Percentiles rank a stretch among this genome's conserved stretches.
Evolutionary conservation across 1,284 basidiomycete species (phyloP).

Genomic region (Marasmius fiardii): DNA sequence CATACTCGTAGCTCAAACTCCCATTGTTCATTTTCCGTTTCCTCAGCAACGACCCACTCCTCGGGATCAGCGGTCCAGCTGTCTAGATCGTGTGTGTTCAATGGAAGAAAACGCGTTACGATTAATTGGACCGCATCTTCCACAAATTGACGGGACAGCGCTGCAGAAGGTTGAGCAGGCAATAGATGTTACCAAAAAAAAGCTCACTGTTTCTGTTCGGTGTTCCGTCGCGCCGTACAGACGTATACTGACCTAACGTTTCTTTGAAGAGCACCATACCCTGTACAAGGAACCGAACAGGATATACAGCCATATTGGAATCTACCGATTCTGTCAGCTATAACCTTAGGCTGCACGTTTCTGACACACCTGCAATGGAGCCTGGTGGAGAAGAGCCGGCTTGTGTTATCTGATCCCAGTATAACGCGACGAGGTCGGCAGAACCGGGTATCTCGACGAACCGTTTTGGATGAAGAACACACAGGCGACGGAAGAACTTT

Average conservation of each 20-base stretch:
- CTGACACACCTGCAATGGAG: conserved; percentile 50
- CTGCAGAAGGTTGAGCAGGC: conserved; percentile 33
- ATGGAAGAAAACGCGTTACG: conserved; percentile 78
- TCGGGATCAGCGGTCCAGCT: conserved; percentile 83
- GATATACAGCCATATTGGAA: conserved; percentile 55
- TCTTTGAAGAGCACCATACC: conserved; percentile 90
- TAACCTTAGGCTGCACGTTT: neutral
- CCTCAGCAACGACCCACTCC: conserved; percentile 85
- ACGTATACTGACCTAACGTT: conserved; percentile 70
- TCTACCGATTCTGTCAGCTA: conserved; percentile 25
- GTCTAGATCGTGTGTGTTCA: conserved; percentile 76
- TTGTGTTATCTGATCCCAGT: conserved; percentile 73
- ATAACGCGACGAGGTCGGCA: conserved; percentile 66
- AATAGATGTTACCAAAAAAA: conserved; percentile 4
- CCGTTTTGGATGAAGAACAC: conserved; percentile 53
- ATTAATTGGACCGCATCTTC: conserved; percentile 76
- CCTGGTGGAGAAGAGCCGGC: conserved; percentile 54
- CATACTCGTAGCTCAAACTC: conserved; percentile 82
- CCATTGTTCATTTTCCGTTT: conserved; percentile 86
- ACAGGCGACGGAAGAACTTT: conserved; percentile 73
- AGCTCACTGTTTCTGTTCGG: conserved; percentile 56
- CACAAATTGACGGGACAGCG: conserved; percentile 72
- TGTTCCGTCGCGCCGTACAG: conserved; percentile 54
- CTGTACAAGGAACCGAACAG: conserved; percentile 79
- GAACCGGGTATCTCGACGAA: conserved; percentile 66